Conservation (phyloP, 2,329 filamentous ascomycete genomes). For the Colletotrichum orbiculare region DNA sequence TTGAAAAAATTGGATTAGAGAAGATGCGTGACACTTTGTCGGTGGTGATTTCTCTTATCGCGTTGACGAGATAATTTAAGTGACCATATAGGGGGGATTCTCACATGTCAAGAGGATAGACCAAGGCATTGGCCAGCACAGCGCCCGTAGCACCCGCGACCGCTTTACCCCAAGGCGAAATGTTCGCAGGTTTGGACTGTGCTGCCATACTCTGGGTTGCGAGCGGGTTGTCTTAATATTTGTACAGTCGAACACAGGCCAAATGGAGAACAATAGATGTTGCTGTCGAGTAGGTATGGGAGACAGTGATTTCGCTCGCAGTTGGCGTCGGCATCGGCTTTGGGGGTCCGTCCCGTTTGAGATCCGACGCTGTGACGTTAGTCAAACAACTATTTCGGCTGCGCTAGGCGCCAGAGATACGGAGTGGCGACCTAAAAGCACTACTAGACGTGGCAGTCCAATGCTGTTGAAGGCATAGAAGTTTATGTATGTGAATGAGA, state of each 20-base stretch:
- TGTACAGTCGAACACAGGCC: neutral
- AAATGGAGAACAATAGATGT: neutral
- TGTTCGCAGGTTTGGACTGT: constrained; percentile 72
- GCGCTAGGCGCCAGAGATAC: too few relatives aligned
- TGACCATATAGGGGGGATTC: constrained; percentile 46
- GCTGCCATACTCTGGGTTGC: constrained; percentile 55
- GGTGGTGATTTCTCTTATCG: too few relatives aligned
- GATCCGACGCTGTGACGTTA: constrained; percentile 12
- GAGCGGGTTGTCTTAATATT: neutral
- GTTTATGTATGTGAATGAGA: too few relatives aligned
- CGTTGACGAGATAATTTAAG: neutral
- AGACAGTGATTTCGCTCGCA: neutral
- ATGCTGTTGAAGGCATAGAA: too few relatives aligned
- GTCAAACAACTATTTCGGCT: too few relatives aligned
- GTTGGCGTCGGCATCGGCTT: constrained; percentile 33
- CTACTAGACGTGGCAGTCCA: too few relatives aligned
- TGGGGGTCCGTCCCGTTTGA: constrained; percentile 18
- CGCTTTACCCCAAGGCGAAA: constrained; percentile 93
- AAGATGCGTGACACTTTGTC: too few relatives aligned
- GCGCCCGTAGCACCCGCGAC: constrained; percentile 93
- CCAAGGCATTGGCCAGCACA: constrained; percentile 92
- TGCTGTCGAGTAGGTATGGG: too few relatives aligned
- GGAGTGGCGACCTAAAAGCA: too few relatives aligned
- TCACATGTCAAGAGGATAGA: constrained; percentile 97
- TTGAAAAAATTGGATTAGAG: too few relatives aligned